Evolutionary conservation across 345 rosid species (phyloP).

Genomic region (Acer campestre): DNA sequence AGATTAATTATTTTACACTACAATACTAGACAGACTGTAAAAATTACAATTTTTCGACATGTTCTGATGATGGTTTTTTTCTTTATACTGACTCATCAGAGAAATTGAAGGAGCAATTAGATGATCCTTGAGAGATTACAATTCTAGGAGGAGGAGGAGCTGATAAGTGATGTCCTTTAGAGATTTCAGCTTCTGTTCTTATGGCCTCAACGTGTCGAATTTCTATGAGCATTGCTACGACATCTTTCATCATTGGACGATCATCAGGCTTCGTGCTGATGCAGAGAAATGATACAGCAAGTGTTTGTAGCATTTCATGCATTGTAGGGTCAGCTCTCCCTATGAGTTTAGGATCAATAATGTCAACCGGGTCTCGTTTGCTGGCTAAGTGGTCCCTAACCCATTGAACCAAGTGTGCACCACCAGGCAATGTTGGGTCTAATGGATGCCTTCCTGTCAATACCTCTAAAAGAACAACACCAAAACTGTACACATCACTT

Average conservation of each 20-base stretch:
- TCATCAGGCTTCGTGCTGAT: conserved; percentile 57
- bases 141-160: conserved; percentile 32
- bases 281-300: conserved; percentile 87
- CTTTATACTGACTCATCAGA: conserved; percentile 65
- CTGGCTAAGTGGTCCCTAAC: conserved; percentile 73
- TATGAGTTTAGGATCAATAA: conserved; percentile 75
- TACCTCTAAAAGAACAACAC: conserved; percentile 79
- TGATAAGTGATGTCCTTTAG: conserved; percentile 41
- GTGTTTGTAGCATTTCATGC: conserved; percentile 92
- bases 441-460: conserved; percentile 91
- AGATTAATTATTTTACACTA: conserved; percentile 29
- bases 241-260: conserved; percentile 86
- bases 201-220: conserved; percentile 58
- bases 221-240: conserved; percentile 91
- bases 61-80: not conserved
- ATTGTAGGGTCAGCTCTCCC: conserved; percentile 76
- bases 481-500: conserved; percentile 92
- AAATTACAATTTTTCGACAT: conserved; percentile 11
- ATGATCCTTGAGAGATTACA: conserved; percentile 62
- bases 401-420: conserved; percentile 88
- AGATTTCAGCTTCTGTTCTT: conserved; percentile 42
- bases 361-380: conserved; percentile 56
- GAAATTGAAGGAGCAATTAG: conserved; percentile 75
- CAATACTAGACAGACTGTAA: conserved; percentile 13
- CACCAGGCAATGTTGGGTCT: conserved; percentile 83